Conservation (phyloP, 768 basidiomycete species). For the Boletus huronensis region DNA sequence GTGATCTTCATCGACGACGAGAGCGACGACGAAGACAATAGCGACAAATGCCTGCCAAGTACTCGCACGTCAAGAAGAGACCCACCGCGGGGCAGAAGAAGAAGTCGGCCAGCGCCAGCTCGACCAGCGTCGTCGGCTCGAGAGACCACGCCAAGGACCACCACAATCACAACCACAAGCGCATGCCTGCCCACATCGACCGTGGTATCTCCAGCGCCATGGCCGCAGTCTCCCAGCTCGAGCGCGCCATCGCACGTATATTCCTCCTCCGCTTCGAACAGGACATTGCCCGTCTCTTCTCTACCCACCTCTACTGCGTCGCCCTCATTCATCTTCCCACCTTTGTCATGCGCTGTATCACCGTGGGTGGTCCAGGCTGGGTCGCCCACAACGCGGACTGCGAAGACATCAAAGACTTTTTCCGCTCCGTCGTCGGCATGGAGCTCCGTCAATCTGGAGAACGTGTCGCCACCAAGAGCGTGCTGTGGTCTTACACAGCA, state of each 20-base stretch:
- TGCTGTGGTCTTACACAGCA: conserved; percentile 77
- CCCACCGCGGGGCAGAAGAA: conserved; percentile 47
- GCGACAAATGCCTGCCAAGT: conserved; percentile 62
- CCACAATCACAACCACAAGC: conserved; percentile 32
- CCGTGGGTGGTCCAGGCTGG: conserved; percentile 65
- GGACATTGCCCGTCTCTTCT: conserved; percentile 72
- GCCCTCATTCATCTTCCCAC: conserved; percentile 65
- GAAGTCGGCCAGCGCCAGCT: conserved; percentile 33
- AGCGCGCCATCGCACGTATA: conserved; percentile 64
- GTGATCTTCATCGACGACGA: conserved; percentile 3
- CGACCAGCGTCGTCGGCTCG: conserved; percentile 27
- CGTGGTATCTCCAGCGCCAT: conserved; percentile 53
- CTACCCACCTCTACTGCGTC: conserved; percentile 62
- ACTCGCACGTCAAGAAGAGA: conserved; percentile 72
- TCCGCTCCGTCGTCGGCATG: conserved; percentile 67
- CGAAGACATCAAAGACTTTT: conserved; percentile 74
- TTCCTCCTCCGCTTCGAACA: conserved; percentile 69
- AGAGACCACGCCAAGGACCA: conserved; percentile 22
- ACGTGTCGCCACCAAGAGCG: conserved; percentile 74
- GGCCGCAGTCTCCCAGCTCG: conserved; percentile 61
- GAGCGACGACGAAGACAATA: conserved; percentile 20
- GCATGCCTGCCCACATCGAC: conserved; percentile 49
- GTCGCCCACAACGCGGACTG: conserved; percentile 60
- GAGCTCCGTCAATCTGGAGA: conserved; percentile 77
- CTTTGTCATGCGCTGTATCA: conserved; percentile 60